Percentiles rank a stretch among this genome's conserved stretches.
Evolutionary conservation across 495 filamentous ascomycete genomes (phyloP).

Genomic region (Aspergillus campestris): DNA sequence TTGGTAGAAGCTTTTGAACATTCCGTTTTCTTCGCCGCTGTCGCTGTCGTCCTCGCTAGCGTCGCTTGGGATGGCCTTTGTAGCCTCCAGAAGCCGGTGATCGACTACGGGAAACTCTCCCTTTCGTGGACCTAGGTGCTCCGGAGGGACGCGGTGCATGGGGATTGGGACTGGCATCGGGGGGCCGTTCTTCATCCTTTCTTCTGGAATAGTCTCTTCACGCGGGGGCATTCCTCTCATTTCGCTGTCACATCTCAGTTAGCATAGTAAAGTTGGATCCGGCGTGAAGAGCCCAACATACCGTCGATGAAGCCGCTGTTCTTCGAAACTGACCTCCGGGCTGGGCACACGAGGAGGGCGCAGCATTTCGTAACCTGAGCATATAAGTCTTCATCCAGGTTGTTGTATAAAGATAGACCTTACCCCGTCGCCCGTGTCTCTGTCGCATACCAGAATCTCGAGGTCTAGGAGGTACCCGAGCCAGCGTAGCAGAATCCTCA

Average conservation of each 20-base stretch:
- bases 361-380: background rate
- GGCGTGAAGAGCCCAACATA: background rate
- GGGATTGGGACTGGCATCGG: background rate
- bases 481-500: constrained; percentile 4
- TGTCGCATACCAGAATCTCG: constrained; percentile 1
- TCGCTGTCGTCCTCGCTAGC: background rate
- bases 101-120: constrained; percentile 6
- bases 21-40: background rate
- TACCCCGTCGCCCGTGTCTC: constrained; percentile 1
- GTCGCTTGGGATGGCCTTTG: constrained; percentile 3
- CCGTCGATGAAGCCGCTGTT: constrained; percentile 7
- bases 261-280: background rate
- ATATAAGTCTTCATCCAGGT: no score
- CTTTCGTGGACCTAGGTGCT: constrained; percentile 5
- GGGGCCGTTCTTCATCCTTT: background rate
- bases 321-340: constrained; percentile 8
- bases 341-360: constrained; percentile 10
- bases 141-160: constrained; percentile 1
- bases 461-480: background rate
- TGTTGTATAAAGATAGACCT: background rate
- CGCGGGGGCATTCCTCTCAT: background rate
- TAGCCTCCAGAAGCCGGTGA: constrained; percentile 2
- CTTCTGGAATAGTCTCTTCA: constrained; percentile 9
- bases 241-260: background rate
- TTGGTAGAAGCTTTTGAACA: no score